A percentile compares a stretch with the other conserved stretches of the same genome.
phyloP scores from a whole-genome alignment of 2,329 filamentous ascomycete species.

The Colletotrichum costaricense region DNA sequence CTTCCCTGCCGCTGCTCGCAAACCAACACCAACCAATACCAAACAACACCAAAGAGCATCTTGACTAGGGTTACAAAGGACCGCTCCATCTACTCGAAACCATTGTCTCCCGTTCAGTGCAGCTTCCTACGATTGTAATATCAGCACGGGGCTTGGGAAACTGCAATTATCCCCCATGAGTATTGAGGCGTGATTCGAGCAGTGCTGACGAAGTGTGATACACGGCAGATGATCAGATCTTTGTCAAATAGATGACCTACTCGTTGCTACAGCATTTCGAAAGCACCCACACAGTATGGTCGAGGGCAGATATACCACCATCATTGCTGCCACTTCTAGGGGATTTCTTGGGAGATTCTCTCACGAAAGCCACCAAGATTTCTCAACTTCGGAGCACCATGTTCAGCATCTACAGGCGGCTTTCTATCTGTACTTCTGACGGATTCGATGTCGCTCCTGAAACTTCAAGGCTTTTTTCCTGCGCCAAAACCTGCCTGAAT shows the following conservation, averaged over 20 bases:
- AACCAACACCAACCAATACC: neutral
- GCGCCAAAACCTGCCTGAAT: conserved; percentile 40
- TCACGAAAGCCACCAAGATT: neutral
- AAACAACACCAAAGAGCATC: neutral
- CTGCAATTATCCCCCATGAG: too few species aligned
- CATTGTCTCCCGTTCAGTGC: neutral
- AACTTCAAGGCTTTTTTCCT: neutral
- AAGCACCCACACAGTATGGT: neutral
- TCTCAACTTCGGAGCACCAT: neutral
- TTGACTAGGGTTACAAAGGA: too few species aligned
- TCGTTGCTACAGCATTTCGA: too few species aligned
- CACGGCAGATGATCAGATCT: neutral
- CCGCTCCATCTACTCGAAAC: neutral
- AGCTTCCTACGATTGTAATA: neutral
- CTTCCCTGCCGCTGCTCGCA: neutral
- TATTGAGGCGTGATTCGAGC: neutral
- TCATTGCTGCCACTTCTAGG: neutral
- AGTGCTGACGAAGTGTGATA: neutral
- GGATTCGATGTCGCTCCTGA: neutral
- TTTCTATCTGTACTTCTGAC: conserved; percentile 10
- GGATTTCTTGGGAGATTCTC: neutral
- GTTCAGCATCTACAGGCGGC: conserved; percentile 1
- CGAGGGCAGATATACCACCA: neutral
- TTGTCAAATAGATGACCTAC: neutral
- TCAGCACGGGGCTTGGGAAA: too few species aligned